Base-by-base conservation (phyloP, 164 flowering plant species). In the Kalanchoe fedtschenkoi region DNA sequence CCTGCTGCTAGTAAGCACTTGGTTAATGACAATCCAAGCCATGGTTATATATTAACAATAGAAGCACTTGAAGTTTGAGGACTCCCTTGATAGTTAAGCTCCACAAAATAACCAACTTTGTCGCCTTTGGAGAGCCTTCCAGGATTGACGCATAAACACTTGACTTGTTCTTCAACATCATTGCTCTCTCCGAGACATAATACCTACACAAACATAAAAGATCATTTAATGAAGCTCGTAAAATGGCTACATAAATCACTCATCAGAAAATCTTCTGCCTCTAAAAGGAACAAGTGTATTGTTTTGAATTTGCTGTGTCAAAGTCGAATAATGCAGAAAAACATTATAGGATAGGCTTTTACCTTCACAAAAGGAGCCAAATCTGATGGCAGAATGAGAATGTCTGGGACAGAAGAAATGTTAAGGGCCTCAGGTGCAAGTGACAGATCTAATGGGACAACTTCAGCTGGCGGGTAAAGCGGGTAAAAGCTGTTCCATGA, bases 91-190 rank as follows among this genome's bases (percentile, higher is more conserved):
- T 83, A 87, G 67, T 79, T 74, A 38, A 93, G 79, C 80, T 88
- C 93, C 38, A 75, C 91, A 69, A 95, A 95, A 67, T 85, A 85
- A 37, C 96, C 97, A 7, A 91, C 97, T 64, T 95, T 91, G 62
- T 87, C 80, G 24, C 99, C 99, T 78, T 88, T 87, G 51, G 97
- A 77, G 13, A 91, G 77, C 76, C 96, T 83, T 35, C 97, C 99
- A 16, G 99, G 99, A 71, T 95, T 95, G 34, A 89, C 70, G 61
- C 91, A 82, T 15, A 95, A 63, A 72, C 97, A 89, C 70, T 80
- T 87, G 16, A 16, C 67, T 55, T 67, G 72, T 42, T 72, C 76
- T 67, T 75, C 80, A 62, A 63, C 84, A 58, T 82, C 81, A 24
- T 60, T 70, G 65, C 39, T 68, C 61, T 66, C 82, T n/a, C 76